phyloP scores from a whole-genome alignment of 306 rosid genomes.

The Quercus alba region DNA sequence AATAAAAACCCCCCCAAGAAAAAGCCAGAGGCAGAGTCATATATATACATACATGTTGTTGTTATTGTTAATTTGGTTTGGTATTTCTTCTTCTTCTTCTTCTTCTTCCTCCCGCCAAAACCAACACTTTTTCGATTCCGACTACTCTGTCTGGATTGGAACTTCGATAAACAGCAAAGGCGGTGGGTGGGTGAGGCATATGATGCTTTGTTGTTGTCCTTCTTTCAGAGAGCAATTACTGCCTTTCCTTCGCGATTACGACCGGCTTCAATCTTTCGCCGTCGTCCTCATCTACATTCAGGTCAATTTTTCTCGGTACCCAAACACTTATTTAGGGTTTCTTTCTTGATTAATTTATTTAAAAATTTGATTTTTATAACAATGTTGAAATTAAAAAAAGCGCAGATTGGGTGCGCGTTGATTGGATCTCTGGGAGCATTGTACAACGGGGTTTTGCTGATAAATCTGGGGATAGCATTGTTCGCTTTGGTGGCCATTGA shows the following conservation, averaged over 20 bases:
- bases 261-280: conserved; percentile 75
- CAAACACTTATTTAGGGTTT: too few species aligned
- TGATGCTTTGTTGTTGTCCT: conserved; percentile 78
- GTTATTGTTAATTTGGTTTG: too few species aligned
- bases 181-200: conserved; percentile 21
- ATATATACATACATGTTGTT: too few species aligned
- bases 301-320: conserved; percentile 27
- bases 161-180: conserved; percentile 6
- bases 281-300: conserved; percentile 80
- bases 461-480: conserved; percentile 72
- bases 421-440: conserved; percentile 91
- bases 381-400: background rate
- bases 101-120: too few species aligned
- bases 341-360: background rate
- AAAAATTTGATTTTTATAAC: background rate
- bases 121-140: too few species aligned
- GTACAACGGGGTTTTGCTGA: conserved; percentile 74
- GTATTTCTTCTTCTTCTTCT: too few species aligned
- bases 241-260: conserved; percentile 91
- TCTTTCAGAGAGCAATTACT: conserved; percentile 67
- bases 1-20: too few species aligned
- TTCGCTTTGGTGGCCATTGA: conserved; percentile 95
- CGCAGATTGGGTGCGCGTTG: conserved; percentile 80
- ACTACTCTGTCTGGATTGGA: background rate
- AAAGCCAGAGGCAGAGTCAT: too few species aligned